A percentile compares a stretch with the other conserved stretches of the same genome.
These are phyloP conservation scores for Hydnomerulius pinastri DNA, from an alignment of 768 basidiomycete genomes.

Conservation along the genomic window DNA sequence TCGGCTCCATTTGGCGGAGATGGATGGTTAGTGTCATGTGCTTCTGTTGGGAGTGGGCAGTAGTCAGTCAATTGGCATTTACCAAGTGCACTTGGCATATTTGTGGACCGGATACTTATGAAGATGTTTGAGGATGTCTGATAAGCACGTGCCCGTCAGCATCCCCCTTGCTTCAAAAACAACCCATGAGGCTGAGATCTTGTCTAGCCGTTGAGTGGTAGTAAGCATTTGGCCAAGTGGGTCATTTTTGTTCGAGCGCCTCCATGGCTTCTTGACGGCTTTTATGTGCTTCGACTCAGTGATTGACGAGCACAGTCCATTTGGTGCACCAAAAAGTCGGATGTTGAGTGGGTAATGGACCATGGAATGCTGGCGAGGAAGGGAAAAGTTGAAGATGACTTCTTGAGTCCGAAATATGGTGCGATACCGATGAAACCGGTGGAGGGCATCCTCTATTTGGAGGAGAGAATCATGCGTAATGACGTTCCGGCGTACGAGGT, in stretches of 20 bases:
- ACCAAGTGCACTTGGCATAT: no score
- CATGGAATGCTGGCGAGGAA: constrained; percentile 35
- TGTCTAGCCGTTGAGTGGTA: constrained; percentile 27
- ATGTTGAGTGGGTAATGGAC: constrained; percentile 27
- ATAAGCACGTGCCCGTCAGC: constrained; percentile 9
- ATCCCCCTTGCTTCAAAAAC: constrained; percentile 23
- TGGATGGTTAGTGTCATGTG: no score
- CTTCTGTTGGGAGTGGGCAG: no score
- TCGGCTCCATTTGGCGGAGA: no score
- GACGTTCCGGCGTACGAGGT: constrained; percentile 23
- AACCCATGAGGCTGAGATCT: constrained; percentile 19
- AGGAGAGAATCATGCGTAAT: constrained; percentile 20
- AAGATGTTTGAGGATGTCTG: not conserved
- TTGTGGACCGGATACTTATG: not conserved
- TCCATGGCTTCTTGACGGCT: constrained; percentile 37
- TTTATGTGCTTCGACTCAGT: constrained; percentile 38
- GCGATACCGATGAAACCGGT: constrained; percentile 20
- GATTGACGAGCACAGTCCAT: constrained; percentile 39
- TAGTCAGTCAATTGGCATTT: no score
- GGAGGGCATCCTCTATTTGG: constrained; percentile 17
- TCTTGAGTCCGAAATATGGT: constrained; percentile 15
- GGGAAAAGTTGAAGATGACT: constrained; percentile 19
- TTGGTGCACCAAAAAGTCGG: constrained; percentile 31
- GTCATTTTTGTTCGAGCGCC: constrained; percentile 22
- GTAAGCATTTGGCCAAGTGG: constrained; percentile 33